Conservation (phyloP, 1,284 basidiomycete genomes). For the Mycosarcoma mackinlayi region DNA sequence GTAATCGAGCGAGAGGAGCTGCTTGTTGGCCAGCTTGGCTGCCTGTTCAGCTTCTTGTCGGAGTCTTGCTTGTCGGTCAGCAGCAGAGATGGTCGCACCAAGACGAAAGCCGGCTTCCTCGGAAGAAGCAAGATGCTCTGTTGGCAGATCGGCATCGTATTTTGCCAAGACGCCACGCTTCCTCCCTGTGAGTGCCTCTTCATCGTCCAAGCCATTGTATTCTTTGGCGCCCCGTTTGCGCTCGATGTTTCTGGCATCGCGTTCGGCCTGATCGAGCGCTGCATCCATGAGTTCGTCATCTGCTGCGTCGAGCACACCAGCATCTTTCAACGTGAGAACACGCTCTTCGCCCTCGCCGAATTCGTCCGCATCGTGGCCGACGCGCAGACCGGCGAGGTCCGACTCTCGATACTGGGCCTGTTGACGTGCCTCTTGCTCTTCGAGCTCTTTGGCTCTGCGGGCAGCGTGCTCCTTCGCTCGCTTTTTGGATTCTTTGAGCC, state of each 20-base stretch:
- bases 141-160: slow-evolving; percentile 89
- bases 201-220: slow-evolving; percentile 97
- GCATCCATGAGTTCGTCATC: slow-evolving; percentile 98
- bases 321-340: slow-evolving; percentile 96
- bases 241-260: slow-evolving; percentile 80
- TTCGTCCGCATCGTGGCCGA: slow-evolving; percentile 88
- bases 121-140: slow-evolving; percentile 67
- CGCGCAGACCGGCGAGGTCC: slow-evolving; percentile 91
- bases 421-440: slow-evolving; percentile 77
- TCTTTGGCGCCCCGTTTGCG: slow-evolving; percentile 87
- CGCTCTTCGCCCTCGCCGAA: slow-evolving; percentile 87
- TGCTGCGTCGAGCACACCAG: slow-evolving; percentile 89
- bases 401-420: slow-evolving; percentile 72
- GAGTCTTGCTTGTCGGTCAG: slow-evolving; percentile 69
- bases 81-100: slow-evolving; percentile 34
- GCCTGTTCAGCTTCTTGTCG: slow-evolving; percentile 73
- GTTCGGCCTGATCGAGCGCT: slow-evolving; percentile 87
- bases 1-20: slow-evolving; percentile 87
- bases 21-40: slow-evolving; percentile 69
- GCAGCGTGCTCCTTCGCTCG: slow-evolving; percentile 82
- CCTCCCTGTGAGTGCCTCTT: slow-evolving; percentile 77
- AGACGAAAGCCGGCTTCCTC: slow-evolving; percentile 51
- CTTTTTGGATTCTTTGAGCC: slow-evolving; percentile 89
- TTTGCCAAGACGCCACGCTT: slow-evolving; percentile 88
- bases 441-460: slow-evolving; percentile 83